Conservation (phyloP, 768 basidiomycete species). For the Termitomyces sp. region DNA sequence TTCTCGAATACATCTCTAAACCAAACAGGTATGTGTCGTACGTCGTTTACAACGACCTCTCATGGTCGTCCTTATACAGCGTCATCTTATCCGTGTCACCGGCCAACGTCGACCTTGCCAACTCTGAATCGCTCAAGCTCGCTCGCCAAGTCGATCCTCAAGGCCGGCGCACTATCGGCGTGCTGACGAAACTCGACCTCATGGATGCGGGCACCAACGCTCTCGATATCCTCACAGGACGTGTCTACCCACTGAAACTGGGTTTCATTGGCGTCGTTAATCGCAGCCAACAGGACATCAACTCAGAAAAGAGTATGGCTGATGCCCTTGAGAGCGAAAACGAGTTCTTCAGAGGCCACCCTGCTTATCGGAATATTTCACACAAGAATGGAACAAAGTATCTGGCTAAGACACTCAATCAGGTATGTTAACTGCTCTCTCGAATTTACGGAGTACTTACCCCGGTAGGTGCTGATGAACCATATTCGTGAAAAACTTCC, state of each 20-base stretch:
- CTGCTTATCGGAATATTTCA: slow-evolving; percentile 91
- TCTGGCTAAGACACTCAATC: slow-evolving; percentile 88
- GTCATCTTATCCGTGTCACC: slow-evolving; percentile 96
- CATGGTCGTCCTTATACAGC: slow-evolving; percentile 30
- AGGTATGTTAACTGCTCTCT: slow-evolving; percentile 42
- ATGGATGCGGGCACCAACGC: slow-evolving; percentile 99
- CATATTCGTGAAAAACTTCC: slow-evolving; percentile 98
- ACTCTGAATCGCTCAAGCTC: slow-evolving; percentile 96
- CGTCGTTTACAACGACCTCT: neutral
- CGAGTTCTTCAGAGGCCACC: slow-evolving; percentile 88
- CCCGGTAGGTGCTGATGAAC: slow-evolving; percentile 76
- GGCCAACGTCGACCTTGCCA: slow-evolving; percentile 98
- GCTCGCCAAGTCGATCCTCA: slow-evolving; percentile 95
- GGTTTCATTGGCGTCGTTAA: slow-evolving; percentile 99
- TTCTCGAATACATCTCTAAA: slow-evolving; percentile 95
- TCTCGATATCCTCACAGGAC: slow-evolving; percentile 90
- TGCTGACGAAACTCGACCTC: slow-evolving; percentile 94
- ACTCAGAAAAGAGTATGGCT: slow-evolving; percentile 73
- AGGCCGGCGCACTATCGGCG: slow-evolving; percentile 93
- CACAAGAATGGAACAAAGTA: slow-evolving; percentile 98
- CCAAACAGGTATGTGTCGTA: slow-evolving; percentile 73
- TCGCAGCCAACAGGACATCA: slow-evolving; percentile 97
- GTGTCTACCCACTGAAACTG: slow-evolving; percentile 95
- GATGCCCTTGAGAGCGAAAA: slow-evolving; percentile 82
- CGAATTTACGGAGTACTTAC: neutral